phyloP scores from a whole-genome alignment of 441 rosid genomes.

The Gossypium laxum region DNA sequence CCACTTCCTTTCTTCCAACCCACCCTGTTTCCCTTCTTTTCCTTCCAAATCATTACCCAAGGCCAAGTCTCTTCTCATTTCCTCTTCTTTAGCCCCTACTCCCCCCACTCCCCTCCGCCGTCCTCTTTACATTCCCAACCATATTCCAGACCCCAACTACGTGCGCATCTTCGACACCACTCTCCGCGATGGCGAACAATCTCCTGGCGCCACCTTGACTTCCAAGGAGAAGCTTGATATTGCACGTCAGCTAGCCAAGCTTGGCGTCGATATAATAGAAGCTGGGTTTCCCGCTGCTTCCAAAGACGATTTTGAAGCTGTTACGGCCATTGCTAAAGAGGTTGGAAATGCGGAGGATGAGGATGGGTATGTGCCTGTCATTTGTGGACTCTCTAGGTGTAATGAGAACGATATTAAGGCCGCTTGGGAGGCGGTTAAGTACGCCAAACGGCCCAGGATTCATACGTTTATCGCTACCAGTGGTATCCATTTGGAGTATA shows the following conservation, averaged over 20 bases:
- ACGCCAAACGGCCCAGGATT: slow-evolving; percentile 68
- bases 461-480: slow-evolving; percentile 79
- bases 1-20: not conserved
- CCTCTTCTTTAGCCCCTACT: slow-evolving; percentile 24
- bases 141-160: slow-evolving; percentile 58
- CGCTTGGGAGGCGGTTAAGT: slow-evolving; percentile 84
- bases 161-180: slow-evolving; percentile 92
- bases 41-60: slow-evolving; percentile 13
- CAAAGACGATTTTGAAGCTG: slow-evolving; percentile 74
- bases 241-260: slow-evolving; percentile 69
- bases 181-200: slow-evolving; percentile 92
- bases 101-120: slow-evolving; percentile 27
- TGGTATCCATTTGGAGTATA: slow-evolving; percentile 73
- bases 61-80: slow-evolving; percentile 21
- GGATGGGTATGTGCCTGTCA: slow-evolving; percentile 70
- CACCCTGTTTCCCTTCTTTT: not conserved
- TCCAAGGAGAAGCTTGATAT: slow-evolving; percentile 76
- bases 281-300: slow-evolving; percentile 90
- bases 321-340: slow-evolving; percentile 51
- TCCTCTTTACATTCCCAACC: slow-evolving; percentile 62
- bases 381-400: slow-evolving; percentile 77
- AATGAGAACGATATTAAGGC: slow-evolving; percentile 63
- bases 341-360: slow-evolving; percentile 51
- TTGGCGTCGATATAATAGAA: slow-evolving; percentile 82
- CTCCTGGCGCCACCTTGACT: slow-evolving; percentile 79